phyloP scores from a whole-genome alignment of 192 early-diverging fungal genomes.

The Polychytrium aggregatum region DNA sequence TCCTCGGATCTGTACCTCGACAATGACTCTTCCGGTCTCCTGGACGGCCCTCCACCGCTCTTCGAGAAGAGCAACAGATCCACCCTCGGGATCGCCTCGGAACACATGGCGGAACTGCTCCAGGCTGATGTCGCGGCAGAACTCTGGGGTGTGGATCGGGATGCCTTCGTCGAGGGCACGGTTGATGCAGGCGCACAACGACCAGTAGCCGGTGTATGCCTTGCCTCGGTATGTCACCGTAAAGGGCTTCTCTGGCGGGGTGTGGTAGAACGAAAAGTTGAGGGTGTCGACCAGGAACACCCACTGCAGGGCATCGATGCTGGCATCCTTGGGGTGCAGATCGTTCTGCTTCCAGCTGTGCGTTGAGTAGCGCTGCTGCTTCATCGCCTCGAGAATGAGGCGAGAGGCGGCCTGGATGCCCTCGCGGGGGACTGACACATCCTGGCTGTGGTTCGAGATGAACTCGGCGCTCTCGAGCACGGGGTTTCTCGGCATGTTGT shows the following conservation, averaged over 20 bases:
- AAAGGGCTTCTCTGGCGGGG: constrained; percentile 31
- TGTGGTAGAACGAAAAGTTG: constrained; percentile 83
- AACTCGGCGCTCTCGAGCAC: no score
- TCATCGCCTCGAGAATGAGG: no score
- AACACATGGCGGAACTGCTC: constrained; percentile 45
- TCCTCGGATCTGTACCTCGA: constrained; percentile 17
- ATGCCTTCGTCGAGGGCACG: constrained; percentile 50
- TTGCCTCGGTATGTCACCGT: constrained; percentile 43
- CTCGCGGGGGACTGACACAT: no score
- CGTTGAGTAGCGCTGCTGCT: no score
- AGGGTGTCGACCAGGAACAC: constrained; percentile 74
- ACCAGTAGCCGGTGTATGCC: constrained; percentile 71
- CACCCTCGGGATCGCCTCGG: constrained; percentile 41
- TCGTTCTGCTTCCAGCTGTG: no score
- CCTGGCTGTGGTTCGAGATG: no score
- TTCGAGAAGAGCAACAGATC: constrained; percentile 46
- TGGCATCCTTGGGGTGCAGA: no score
- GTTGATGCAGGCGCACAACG: constrained; percentile 65
- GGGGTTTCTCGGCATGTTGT: no score
- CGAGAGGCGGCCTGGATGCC: no score
- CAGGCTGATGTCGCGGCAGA: constrained; percentile 25
- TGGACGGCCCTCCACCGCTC: constrained; percentile 51
- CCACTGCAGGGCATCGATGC: constrained; percentile 28
- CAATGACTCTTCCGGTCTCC: constrained; percentile 59
- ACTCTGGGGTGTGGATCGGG: constrained; percentile 48